Percentiles rank a stretch among this genome's conserved stretches.
These are phyloP conservation scores for Eutypella sp. DNA, from an alignment of 2,329 filamentous ascomycete genomes.

Conservation along the genomic window DNA sequence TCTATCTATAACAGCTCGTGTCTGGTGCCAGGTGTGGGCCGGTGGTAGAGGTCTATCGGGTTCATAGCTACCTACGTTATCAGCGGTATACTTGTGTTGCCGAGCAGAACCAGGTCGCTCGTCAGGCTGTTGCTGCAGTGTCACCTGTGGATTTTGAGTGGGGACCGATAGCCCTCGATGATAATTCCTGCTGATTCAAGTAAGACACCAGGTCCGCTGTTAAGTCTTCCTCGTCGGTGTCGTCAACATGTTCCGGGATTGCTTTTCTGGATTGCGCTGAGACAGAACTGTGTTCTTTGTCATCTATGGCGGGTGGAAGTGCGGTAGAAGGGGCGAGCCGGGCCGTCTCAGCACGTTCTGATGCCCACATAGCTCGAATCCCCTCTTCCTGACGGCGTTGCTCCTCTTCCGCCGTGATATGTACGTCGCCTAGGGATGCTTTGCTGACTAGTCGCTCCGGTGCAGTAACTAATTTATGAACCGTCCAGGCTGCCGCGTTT, in stretches of 20 bases:
- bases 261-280: neutral
- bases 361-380: conserved; percentile 29
- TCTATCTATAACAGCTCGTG: conserved; percentile 22
- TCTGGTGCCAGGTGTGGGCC: conserved; percentile 22
- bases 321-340: conserved; percentile 22
- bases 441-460: neutral
- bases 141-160: neutral
- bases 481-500: no score
- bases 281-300: neutral
- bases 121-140: conserved; percentile 7
- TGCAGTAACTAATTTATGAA: neutral
- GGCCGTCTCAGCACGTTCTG: conserved; percentile 20
- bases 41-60: conserved; percentile 29
- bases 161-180: neutral
- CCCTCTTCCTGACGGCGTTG: conserved; percentile 24
- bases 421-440: no score
- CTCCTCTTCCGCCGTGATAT: conserved; percentile 24
- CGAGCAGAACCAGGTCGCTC: conserved; percentile 5
- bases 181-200: conserved; percentile 15
- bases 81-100: conserved; percentile 11
- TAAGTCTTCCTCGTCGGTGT: conserved; percentile 18
- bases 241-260: neutral
- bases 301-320: conserved; percentile 3
- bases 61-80: conserved; percentile 14
- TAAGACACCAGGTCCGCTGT: conserved; percentile 23